These are phyloP conservation scores for Ceriops decandra DNA, from an alignment of 345 rosid species.

Conservation along the genomic window DNA sequence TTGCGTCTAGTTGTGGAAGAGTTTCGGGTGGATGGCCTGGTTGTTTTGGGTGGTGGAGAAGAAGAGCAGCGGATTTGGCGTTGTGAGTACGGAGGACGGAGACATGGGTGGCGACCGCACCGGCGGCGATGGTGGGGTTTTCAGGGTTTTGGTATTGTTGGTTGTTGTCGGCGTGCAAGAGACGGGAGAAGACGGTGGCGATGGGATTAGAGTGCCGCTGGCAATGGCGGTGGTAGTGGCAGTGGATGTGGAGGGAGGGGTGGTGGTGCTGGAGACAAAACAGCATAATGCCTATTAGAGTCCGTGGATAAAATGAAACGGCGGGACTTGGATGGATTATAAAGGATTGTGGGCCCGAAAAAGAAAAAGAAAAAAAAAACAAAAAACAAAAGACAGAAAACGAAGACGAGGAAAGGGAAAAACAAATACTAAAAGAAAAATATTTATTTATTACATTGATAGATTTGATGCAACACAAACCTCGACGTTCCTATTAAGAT, in stretches of 20 bases:
- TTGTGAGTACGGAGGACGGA: constrained; percentile 50
- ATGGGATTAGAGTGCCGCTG: constrained; percentile 14
- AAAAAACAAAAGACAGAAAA: too few relatives aligned
- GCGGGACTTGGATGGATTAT: neutral
- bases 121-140: neutral
- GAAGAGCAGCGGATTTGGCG: constrained; percentile 43
- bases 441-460: too few relatives aligned
- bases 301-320: neutral
- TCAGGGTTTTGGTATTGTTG: constrained; percentile 1
- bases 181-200: constrained; percentile 15
- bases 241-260: constrained; percentile 30
- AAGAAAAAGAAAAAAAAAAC: too few relatives aligned
- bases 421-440: too few relatives aligned
- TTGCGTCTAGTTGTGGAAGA: constrained; percentile 9
- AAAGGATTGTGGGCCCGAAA: too few relatives aligned
- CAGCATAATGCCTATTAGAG: constrained; percentile 9
- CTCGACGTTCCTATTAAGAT: too few relatives aligned
- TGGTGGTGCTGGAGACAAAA: constrained; percentile 17
- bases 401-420: too few relatives aligned
- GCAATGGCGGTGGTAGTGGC: constrained; percentile 20
- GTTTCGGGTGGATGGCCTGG: constrained; percentile 11
- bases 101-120: constrained; percentile 18
- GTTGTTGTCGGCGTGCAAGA: neutral
- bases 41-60: constrained; percentile 34
- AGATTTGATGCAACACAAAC: too few relatives aligned